Conservation (phyloP, 2,329 filamentous ascomycete genomes). For the Botrytis tulipae region DNA sequence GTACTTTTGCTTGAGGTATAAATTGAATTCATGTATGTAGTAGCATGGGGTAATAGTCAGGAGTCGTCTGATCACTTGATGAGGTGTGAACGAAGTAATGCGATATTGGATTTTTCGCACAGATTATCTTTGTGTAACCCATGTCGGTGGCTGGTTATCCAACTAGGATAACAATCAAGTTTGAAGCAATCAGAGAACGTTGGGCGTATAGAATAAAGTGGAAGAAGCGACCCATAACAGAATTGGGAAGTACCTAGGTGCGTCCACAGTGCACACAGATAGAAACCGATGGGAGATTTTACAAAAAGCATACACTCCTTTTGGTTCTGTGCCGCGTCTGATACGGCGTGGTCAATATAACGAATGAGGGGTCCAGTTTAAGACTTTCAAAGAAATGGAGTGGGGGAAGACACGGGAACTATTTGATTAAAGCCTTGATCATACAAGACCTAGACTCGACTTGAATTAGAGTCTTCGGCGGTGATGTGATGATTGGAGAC, state of each 20-base stretch:
- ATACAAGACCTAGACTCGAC: slow-evolving; percentile 4
- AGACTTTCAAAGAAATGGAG: neutral
- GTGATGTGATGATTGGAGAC: neutral
- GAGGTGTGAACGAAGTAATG: slow-evolving; percentile 6
- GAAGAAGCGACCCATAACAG: slow-evolving; percentile 6
- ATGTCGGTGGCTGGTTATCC: slow-evolving; percentile 19
- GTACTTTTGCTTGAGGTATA: slow-evolving; percentile 2
- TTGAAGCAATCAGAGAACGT: neutral
- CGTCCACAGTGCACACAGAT: neutral
- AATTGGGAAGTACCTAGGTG: slow-evolving; percentile 10
- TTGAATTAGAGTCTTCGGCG: slow-evolving; percentile 2
- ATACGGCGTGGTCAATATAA: neutral
- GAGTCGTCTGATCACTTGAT: neutral
- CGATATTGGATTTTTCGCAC: neutral
- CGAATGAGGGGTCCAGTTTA: slow-evolving; percentile 10
- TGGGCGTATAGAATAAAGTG: neutral
- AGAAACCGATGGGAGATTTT: neutral
- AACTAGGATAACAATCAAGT: neutral
- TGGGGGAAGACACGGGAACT: slow-evolving; percentile 8
- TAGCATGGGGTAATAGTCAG: neutral
- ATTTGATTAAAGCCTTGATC: neutral
- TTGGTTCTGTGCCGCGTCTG: slow-evolving; percentile 1
- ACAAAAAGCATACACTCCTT: slow-evolving; percentile 3
- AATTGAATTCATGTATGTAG: neutral
- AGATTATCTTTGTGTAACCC: slow-evolving; percentile 17